Conservation (phyloP, 2,329 filamentous ascomycete species). For the Xylariaceae sp. region DNA sequence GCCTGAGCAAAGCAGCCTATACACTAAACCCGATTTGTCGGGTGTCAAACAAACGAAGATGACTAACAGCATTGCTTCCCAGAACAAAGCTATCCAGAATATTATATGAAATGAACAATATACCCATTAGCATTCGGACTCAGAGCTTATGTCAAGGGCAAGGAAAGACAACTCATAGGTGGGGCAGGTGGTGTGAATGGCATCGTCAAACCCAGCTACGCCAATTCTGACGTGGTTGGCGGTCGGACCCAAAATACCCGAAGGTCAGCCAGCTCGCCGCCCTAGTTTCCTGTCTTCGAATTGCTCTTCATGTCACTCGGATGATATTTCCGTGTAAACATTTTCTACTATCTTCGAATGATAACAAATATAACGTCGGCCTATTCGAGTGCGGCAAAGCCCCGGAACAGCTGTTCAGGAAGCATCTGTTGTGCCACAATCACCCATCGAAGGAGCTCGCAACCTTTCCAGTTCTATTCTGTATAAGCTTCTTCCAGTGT, state of each 20-base stretch:
- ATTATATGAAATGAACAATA: too few species aligned
- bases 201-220: constrained; percentile 22
- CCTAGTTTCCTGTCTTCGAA: too few species aligned
- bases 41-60: too few species aligned
- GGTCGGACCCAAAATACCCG: constrained; percentile 11
- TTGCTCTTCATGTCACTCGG: not conserved
- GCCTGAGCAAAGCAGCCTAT: too few species aligned
- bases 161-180: not conserved
- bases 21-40: too few species aligned
- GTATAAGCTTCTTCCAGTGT: not conserved
- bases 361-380: too few species aligned
- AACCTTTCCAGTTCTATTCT: not conserved
- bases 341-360: too few species aligned
- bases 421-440: constrained; percentile 3
- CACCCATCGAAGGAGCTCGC: not conserved
- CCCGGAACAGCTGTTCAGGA: not conserved
- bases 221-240: constrained; percentile 23
- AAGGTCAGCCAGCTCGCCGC: constrained; percentile 11
- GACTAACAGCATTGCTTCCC: too few species aligned
- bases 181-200: not conserved
- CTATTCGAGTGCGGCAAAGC: constrained; percentile 12
- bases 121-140: too few species aligned
- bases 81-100: too few species aligned
- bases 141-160: not conserved
- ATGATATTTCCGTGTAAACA: constrained; percentile 2